A percentile compares a stretch with the other conserved stretches of the same genome.
phyloP scores from a whole-genome alignment of 331 rosid genomes.

The Malus hybrid region DNA sequence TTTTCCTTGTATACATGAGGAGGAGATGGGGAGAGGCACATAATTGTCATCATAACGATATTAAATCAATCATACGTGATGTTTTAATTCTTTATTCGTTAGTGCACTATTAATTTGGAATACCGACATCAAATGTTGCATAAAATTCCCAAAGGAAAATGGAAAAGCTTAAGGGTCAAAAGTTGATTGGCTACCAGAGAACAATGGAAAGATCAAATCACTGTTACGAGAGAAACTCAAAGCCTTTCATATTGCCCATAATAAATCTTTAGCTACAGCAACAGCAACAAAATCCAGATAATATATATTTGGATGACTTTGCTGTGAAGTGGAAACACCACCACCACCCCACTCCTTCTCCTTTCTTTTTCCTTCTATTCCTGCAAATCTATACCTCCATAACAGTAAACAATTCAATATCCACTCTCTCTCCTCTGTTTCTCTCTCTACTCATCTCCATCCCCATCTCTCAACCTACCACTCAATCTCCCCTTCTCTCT shows the following conservation, averaged over 20 bases:
- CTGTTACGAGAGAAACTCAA: neutral
- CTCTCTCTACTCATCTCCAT: conserved; percentile 14
- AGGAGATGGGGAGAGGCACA: fast-evolving
- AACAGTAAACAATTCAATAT: neutral
- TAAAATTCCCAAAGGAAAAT: neutral
- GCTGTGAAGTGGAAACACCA: conserved; percentile 15
- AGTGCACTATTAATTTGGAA: no score
- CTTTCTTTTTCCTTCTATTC: neutral
- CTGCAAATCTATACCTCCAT: neutral
- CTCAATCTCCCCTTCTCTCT: conserved; percentile 5
- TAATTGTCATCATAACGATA: no score
- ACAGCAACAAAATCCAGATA: neutral
- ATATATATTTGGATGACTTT: conserved; percentile 6
- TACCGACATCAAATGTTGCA: no score
- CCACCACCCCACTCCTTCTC: conserved; percentile 12
- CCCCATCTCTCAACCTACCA: conserved; percentile 33
- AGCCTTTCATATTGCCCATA: neutral
- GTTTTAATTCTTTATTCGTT: no score
- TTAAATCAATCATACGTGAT: no score
- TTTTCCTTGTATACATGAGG: no score
- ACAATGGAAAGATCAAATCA: neutral
- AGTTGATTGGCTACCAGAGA: neutral
- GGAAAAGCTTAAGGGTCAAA: neutral
- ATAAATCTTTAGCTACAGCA: no score
- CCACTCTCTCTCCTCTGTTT: neutral